These are phyloP conservation scores for Lactarius deliciosus DNA, from an alignment of 768 basidiomycete species.

Conservation along the genomic window DNA sequence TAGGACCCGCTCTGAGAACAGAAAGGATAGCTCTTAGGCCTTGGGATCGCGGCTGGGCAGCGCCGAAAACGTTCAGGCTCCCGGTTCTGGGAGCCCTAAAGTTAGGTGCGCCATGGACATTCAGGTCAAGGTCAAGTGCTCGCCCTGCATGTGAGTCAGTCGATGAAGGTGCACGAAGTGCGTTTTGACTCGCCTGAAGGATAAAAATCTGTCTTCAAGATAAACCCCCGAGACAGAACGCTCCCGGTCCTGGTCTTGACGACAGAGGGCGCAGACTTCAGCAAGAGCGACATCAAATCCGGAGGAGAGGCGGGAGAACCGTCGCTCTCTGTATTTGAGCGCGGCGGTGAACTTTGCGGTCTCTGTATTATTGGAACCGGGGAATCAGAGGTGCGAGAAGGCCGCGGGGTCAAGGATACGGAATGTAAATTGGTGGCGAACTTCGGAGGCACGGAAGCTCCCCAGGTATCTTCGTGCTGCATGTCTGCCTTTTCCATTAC, in stretches of 20 bases:
- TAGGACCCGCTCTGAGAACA: slow-evolving; percentile 73
- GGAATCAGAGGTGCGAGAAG: slow-evolving; percentile 1
- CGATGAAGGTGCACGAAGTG: neutral
- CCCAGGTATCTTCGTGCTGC: neutral
- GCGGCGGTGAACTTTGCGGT: slow-evolving; percentile 20
- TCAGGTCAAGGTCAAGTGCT: slow-evolving; percentile 87
- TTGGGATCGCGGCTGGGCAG: slow-evolving; percentile 91
- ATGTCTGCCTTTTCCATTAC: neutral
- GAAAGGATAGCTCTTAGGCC: slow-evolving; percentile 90
- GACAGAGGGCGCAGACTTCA: slow-evolving; percentile 66
- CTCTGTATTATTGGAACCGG: slow-evolving; percentile 14
- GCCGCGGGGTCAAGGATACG: neutral
- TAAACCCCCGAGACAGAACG: slow-evolving; percentile 84
- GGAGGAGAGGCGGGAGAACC: slow-evolving; percentile 36
- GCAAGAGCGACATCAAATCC: slow-evolving; percentile 62
- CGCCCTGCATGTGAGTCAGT: slow-evolving; percentile 51
- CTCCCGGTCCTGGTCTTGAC: slow-evolving; percentile 83
- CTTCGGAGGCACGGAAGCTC: neutral
- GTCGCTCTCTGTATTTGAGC: slow-evolving; percentile 7
- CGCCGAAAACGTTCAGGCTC: slow-evolving; percentile 89
- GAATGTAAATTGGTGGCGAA: neutral
- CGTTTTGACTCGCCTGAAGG: slow-evolving; percentile 52
- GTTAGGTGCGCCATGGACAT: slow-evolving; percentile 93
- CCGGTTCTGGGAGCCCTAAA: slow-evolving; percentile 81
- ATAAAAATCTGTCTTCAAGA: slow-evolving; percentile 92